Evolutionary conservation across 805 yeast genomes (phyloP).

Genomic region (Yamadazyma insecticola): DNA sequence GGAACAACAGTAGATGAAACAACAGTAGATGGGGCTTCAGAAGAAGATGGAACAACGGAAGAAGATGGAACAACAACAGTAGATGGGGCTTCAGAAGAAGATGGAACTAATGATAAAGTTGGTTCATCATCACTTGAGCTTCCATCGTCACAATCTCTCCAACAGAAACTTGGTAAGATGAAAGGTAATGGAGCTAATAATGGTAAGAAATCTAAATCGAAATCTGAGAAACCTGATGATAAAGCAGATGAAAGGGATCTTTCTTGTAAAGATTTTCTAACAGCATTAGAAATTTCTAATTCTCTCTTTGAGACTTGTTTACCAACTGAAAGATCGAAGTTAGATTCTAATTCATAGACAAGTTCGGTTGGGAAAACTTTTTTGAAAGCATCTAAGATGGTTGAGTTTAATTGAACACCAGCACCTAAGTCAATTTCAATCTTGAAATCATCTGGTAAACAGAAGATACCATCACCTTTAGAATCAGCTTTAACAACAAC

Average conservation of each 20-base stretch:
- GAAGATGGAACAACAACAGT: conserved; percentile 1
- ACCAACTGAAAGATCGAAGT: conserved; percentile 1
- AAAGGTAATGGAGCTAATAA: too few species aligned
- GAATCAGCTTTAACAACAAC: conserved; percentile 17
- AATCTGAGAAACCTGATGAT: too few species aligned
- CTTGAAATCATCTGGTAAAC: conserved; percentile 22
- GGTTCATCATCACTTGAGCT: conserved; percentile 3
- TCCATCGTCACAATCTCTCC: conserved; percentile 9
- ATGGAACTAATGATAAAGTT: background rate
- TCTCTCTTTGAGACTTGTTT: conserved; percentile 6
- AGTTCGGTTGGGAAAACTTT: conserved; percentile 4
- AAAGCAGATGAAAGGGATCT: too few species aligned
- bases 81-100: conserved; percentile 1
- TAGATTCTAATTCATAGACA: conserved; percentile 8
- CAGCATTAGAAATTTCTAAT: conserved; percentile 2
- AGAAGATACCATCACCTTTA: conserved; percentile 14
- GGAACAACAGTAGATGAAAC: conserved; percentile 2
- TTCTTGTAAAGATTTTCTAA: too few species aligned
- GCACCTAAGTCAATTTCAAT: conserved; percentile 10
- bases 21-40: conserved; percentile 1
- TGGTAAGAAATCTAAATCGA: conserved; percentile 6
- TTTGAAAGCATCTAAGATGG: conserved; percentile 8
- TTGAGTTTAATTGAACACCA: conserved; percentile 5
- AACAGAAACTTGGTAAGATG: conserved; percentile 14
- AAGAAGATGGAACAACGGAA: background rate